These are phyloP conservation scores for Dendrobium catenatum DNA, from an alignment of 106 monocot species.

Conservation along the genomic window DNA sequence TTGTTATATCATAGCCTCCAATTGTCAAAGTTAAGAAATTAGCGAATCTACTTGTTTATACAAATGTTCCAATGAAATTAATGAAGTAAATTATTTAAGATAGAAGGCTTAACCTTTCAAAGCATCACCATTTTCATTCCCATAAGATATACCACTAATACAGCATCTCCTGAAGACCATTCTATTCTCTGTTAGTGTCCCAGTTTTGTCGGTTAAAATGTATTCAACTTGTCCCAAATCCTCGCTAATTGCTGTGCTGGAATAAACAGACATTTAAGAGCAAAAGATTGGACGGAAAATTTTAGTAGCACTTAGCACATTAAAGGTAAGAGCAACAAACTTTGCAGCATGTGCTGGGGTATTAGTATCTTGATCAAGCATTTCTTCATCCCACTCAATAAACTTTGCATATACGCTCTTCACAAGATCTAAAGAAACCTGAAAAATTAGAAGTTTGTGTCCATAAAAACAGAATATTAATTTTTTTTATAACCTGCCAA, in stretches of 20 bases:
- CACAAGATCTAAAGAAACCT: constrained; percentile 92
- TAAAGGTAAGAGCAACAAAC: constrained; percentile 23
- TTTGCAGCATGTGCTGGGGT: constrained; percentile 83
- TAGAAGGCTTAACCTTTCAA: constrained; percentile 67
- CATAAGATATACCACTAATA: constrained; percentile 71
- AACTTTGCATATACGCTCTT: constrained; percentile 95
- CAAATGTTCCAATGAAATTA: not conserved
- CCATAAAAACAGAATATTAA: constrained; percentile 5
- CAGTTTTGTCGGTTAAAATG: constrained; percentile 95
- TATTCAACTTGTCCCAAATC: constrained; percentile 98
- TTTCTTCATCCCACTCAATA: constrained; percentile 98
- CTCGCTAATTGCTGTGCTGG: constrained; percentile 97
- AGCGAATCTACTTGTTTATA: not conserved
- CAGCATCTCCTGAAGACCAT: constrained; percentile 96
- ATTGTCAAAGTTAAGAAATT: not conserved
- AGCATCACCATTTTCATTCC: constrained; percentile 88
- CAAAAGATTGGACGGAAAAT: not conserved
- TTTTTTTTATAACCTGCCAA: not conserved
- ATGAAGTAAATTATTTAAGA: not conserved
- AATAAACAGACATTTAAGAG: constrained; percentile 12
- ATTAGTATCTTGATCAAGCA: constrained; percentile 83
- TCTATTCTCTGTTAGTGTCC: constrained; percentile 91
- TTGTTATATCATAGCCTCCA: not conserved
- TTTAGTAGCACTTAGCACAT: not conserved
- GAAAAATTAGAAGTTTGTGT: constrained; percentile 13